Percentiles rank a stretch among this genome's conserved stretches.
phyloP scores from a whole-genome alignment of 306 rosid genomes.

The Dryas octopetala region DNA sequence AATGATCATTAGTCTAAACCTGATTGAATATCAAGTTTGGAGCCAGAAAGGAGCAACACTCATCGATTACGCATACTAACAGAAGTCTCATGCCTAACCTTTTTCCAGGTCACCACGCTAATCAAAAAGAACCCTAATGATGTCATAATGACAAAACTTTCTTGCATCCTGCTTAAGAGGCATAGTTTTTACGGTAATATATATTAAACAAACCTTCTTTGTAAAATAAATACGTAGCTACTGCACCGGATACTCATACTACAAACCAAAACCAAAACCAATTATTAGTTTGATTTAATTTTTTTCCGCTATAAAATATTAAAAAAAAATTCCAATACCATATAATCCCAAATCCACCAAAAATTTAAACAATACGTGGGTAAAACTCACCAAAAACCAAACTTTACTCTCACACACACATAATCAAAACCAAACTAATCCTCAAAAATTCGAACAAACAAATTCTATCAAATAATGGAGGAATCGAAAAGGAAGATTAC shows the following conservation, averaged over 20 bases:
- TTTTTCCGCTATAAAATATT: background rate
- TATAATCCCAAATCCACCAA: constrained; percentile 9
- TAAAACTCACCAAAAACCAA: background rate
- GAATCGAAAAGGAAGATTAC: constrained; percentile 35
- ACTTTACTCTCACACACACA: background rate
- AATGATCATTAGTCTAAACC: background rate
- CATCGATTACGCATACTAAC: background rate
- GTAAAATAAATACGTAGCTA: background rate
- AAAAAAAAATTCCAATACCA: background rate
- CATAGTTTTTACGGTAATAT: background rate
- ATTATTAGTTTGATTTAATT: background rate
- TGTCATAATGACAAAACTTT: background rate
- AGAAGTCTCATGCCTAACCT: background rate
- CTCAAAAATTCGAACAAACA: background rate
- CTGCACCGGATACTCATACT: background rate
- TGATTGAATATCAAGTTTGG: background rate
- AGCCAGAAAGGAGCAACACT: background rate
- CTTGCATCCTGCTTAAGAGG: background rate
- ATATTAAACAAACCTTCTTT: background rate
- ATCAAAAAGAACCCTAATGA: background rate
- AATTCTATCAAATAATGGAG: background rate
- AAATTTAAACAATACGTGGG: background rate
- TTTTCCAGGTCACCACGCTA: background rate
- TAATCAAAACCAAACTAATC: background rate
- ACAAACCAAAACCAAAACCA: no score